Conservation (phyloP, 2,329 filamentous ascomycete species). For the Coniochaeta sp. region DNA sequence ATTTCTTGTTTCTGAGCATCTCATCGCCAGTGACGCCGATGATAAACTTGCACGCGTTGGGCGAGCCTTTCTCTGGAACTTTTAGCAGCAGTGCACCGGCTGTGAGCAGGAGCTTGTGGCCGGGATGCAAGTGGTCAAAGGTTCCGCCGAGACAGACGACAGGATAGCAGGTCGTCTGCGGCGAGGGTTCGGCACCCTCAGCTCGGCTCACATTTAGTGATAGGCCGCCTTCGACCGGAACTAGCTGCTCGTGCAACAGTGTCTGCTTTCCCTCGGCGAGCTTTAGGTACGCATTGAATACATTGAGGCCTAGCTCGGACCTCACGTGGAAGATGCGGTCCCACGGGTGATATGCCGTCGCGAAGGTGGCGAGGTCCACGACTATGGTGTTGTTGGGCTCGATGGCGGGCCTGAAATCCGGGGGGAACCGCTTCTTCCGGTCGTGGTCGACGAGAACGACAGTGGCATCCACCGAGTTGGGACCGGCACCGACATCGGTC, state of each 20-base stretch:
- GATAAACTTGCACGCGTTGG: conserved; percentile 52
- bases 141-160: conserved; percentile 83
- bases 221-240: conserved; percentile 45
- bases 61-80: conserved; percentile 31
- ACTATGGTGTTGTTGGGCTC: conserved; percentile 38
- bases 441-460: conserved; percentile 65
- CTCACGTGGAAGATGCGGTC: conserved; percentile 57
- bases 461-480: conserved; percentile 68
- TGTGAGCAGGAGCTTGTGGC: conserved; percentile 94
- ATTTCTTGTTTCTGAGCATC: conserved; percentile 83
- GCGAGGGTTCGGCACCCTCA: conserved; percentile 6
- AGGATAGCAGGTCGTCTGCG: conserved; percentile 34
- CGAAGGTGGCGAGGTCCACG: conserved; percentile 44
- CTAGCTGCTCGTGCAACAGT: conserved; percentile 41
- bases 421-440: conserved; percentile 20
- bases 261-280: conserved; percentile 38
- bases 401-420: conserved; percentile 27
- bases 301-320: conserved; percentile 53
- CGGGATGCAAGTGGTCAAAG: conserved; percentile 91
- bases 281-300: conserved; percentile 43
- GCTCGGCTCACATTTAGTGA: conserved; percentile 27
- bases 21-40: conserved; percentile 86
- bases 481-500: conserved; percentile 50
- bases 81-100: conserved; percentile 69
- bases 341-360: conserved; percentile 52